Conservation (phyloP, 805 yeast genomes). For the Myxozyma melibiosi region DNA sequence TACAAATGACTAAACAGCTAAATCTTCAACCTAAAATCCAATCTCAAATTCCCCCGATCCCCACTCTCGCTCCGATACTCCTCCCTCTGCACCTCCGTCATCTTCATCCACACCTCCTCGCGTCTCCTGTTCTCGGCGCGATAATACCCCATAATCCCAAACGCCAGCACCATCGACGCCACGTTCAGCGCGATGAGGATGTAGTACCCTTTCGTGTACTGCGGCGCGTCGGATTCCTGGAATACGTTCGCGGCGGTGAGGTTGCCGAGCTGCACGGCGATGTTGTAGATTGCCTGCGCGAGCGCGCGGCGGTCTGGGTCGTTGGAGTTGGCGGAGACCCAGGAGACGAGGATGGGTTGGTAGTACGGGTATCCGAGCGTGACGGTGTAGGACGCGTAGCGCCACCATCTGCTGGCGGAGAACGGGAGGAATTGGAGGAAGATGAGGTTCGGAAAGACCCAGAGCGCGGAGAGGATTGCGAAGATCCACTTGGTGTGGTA, state of each 20-base stretch:
- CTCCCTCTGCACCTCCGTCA: constrained; percentile 53
- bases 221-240: constrained; percentile 58
- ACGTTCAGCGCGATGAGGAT: constrained; percentile 36
- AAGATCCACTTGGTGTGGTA: constrained; percentile 28
- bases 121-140: constrained; percentile 41
- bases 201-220: constrained; percentile 59
- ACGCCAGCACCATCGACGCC: constrained; percentile 37
- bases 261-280: constrained; percentile 61
- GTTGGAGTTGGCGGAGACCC: constrained; percentile 65
- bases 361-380: constrained; percentile 51
- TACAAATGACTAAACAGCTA: not conserved
- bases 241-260: constrained; percentile 62
- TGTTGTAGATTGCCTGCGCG: constrained; percentile 64
- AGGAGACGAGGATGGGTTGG: constrained; percentile 58
- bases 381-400: constrained; percentile 34
- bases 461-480: constrained; percentile 26
- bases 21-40: constrained; percentile 50
- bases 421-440: constrained; percentile 36
- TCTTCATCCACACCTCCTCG: constrained; percentile 54
- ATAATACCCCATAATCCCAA: constrained; percentile 40
- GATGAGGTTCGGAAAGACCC: constrained; percentile 32
- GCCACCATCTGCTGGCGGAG: constrained; percentile 30
- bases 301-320: constrained; percentile 65
- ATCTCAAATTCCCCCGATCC: constrained; percentile 61
- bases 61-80: constrained; percentile 50